A percentile compares a stretch with the other conserved stretches of the same genome.
Conservation (phyloP, 2,329 filamentous ascomycete species). For the Claviceps capensis region DNA sequence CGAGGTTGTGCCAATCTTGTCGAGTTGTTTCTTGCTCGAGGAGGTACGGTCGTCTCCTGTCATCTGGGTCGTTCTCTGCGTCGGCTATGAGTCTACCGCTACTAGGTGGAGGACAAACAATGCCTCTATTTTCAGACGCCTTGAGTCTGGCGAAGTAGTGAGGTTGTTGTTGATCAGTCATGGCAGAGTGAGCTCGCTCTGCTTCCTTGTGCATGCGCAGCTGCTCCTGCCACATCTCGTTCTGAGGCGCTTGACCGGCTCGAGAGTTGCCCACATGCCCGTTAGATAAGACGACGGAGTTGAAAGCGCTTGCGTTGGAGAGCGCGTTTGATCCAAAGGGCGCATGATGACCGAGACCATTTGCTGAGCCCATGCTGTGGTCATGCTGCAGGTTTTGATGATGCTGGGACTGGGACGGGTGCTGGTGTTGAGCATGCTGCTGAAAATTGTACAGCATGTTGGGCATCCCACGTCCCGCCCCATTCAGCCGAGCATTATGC, state of each 20-base stretch:
- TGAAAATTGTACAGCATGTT: constrained; percentile 58
- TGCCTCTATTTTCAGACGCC: constrained; percentile 55
- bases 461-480: constrained; percentile 40
- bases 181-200: constrained; percentile 58
- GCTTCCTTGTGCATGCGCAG: constrained; percentile 66
- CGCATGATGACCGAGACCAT: constrained; percentile 35
- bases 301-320: constrained; percentile 49
- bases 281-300: constrained; percentile 39
- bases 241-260: constrained; percentile 37
- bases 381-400: constrained; percentile 47
- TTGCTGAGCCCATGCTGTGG: constrained; percentile 38
- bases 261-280: constrained; percentile 37
- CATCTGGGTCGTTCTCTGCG: constrained; percentile 40
- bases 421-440: constrained; percentile 45
- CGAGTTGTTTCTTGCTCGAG: constrained; percentile 52
- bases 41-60: constrained; percentile 48
- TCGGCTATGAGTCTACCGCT: constrained; percentile 33
- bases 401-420: constrained; percentile 51
- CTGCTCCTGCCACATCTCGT: constrained; percentile 79
- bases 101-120: constrained; percentile 38
- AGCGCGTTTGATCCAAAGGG: constrained; percentile 31
- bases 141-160: constrained; percentile 62
- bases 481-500: constrained; percentile 63
- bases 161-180: constrained; percentile 49
- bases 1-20: constrained; percentile 85